Evolutionary conservation across 2,329 filamentous ascomycete genomes (phyloP).

Genomic region (Neodidymelliopsis sp.): DNA sequence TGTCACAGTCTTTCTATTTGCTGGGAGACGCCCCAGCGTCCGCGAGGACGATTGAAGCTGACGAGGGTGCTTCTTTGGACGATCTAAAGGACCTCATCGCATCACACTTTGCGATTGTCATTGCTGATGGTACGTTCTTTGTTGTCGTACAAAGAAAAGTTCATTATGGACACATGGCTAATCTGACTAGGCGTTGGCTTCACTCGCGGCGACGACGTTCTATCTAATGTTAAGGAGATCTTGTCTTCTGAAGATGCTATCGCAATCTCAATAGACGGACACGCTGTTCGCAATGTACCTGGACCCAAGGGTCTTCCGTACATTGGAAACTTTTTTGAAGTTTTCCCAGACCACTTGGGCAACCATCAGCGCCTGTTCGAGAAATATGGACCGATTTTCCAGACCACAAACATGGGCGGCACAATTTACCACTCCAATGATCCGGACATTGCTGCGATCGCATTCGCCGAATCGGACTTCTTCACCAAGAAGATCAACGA

Average conservation of each 20-base stretch:
- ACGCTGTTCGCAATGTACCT: constrained; percentile 52
- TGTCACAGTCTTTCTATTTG: constrained; percentile 38
- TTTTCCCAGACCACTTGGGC: constrained; percentile 53
- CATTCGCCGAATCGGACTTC: constrained; percentile 46
- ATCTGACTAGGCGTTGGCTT: constrained; percentile 21
- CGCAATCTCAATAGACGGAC: constrained; percentile 58
- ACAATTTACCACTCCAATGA: constrained; percentile 48
- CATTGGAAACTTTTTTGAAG: constrained; percentile 49
- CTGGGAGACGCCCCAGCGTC: constrained; percentile 33
- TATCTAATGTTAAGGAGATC: constrained; percentile 19
- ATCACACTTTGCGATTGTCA: constrained; percentile 40
- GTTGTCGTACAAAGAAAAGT: not conserved
- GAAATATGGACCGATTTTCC: constrained; percentile 48
- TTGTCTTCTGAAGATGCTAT: constrained; percentile 26
- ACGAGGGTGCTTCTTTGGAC: constrained; percentile 31
- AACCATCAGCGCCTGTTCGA: constrained; percentile 53
- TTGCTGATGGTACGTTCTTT: constrained; percentile 30
- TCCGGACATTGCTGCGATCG: constrained; percentile 43
- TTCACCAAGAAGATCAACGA: constrained; percentile 53
- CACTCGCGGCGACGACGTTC: constrained; percentile 9
- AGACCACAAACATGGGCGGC: constrained; percentile 49
- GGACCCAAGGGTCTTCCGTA: constrained; percentile 50
- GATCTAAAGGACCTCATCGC: constrained; percentile 35
- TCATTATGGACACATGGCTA: not conserved
- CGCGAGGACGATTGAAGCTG: constrained; percentile 31